Base-by-base conservation (phyloP, 768 basidiomycete genomes). In the Porpolomopsis calyptriformis region DNA sequence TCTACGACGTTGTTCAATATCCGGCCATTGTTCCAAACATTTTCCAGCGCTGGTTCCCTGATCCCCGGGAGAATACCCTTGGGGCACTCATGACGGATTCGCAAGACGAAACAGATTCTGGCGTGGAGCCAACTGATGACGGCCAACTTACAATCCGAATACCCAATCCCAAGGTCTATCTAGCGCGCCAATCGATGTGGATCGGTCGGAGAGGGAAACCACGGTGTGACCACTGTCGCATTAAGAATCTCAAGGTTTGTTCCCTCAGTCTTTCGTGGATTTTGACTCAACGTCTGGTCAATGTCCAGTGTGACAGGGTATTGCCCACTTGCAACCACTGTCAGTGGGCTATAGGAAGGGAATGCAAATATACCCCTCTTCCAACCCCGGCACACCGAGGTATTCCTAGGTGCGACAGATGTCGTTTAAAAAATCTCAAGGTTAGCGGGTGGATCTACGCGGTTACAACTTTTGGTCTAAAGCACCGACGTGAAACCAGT, bases 371-470 rank as follows among this genome's bases (percentile, higher is more conserved):
- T 61, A 82, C 82, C 8, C 82, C 82, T 44, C 61, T 84, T 36
- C 82, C 82, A 16, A 84, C 81, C 3, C 82, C 82, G 34, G 82
- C 82, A 31, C 82, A 84, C 58, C 72, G 82, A 48, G 82, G 82
- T 19, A 82, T 84, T 49, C 82, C 82, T 24, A 69, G 82, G 46
- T 84, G 82, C 49, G 82, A 84, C 67, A 71, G 76, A 34, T 84
- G 82, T 62, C 79, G 82, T 18, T 61, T 69, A 33, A 69, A 68
- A 56, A 84, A 83, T 59, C 65, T 83, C 23, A 84, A 83, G 64
- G 82, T 81, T 44, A 50, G 71, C 55, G 50, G 19, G 16, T 34
- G 39, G 27, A 49, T 38, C 50, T 42, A 22, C 26, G 20, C 22
- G 22, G 10, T 24, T 18, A 5, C 40, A 5, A n/a, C 4, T 33